Evolutionary conservation across 768 basidiomycete genomes (phyloP).

Genomic region (Tulasnella sp.): DNA sequence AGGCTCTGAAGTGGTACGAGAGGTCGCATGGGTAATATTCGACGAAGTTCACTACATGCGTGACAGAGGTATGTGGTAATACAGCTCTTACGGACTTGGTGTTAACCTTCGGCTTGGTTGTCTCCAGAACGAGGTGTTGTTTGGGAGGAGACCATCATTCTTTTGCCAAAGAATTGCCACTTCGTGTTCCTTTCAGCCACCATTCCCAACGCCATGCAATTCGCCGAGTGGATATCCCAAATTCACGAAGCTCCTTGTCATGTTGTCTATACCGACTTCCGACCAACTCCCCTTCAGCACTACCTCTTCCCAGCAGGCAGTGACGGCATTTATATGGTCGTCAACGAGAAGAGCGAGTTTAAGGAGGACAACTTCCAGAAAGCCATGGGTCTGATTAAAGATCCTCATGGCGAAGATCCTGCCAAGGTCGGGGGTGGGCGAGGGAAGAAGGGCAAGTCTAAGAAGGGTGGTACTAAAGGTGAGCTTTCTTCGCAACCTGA

Average conservation of each 20-base stretch:
- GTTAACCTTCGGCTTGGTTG: neutral
- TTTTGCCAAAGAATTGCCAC: constrained; percentile 93
- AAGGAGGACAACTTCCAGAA: constrained; percentile 97
- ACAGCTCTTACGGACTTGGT: neutral
- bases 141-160: constrained; percentile 99
- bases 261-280: constrained; percentile 98
- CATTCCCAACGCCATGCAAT: constrained; percentile 99
- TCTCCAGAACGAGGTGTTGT: constrained; percentile 89
- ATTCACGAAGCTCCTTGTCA: constrained; percentile 98
- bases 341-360: constrained; percentile 98
- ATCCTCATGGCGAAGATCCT: constrained; percentile 85
- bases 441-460: constrained; percentile 89
- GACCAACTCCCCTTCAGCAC: constrained; percentile 96
- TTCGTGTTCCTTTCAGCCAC: constrained; percentile 99
- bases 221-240: constrained; percentile 98
- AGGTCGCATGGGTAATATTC: constrained; percentile 99
- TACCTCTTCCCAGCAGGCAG: constrained; percentile 97
- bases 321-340: constrained; percentile 95
- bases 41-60: constrained; percentile 99
- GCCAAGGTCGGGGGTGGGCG: constrained; percentile 84
- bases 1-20: constrained; percentile 98
- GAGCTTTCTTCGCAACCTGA: constrained; percentile 33
- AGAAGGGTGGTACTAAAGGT: constrained; percentile 96
- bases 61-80: constrained; percentile 62
- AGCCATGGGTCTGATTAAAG: constrained; percentile 93